Percentiles rank a stretch among this genome's conserved stretches.
phyloP scores from a whole-genome alignment of 2,329 filamentous ascomycete genomes.

The Exophiala sp. region DNA sequence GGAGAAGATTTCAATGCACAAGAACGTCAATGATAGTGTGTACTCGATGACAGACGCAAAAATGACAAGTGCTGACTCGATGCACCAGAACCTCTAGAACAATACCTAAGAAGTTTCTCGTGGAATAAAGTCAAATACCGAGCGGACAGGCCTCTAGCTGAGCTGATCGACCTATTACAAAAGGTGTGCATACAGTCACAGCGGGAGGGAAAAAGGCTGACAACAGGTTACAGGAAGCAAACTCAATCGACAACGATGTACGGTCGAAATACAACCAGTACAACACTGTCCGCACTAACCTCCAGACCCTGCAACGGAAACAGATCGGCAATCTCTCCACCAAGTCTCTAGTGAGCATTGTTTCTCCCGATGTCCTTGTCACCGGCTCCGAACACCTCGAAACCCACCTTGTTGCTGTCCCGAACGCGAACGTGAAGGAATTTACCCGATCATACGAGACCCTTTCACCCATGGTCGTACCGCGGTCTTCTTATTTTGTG shows the following conservation, averaged over 20 bases:
- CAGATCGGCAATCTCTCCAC: slow-evolving; percentile 93
- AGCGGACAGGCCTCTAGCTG: slow-evolving; percentile 81
- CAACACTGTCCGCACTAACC: slow-evolving; percentile 81
- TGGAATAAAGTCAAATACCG: slow-evolving; percentile 99
- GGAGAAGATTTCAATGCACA: slow-evolving; percentile 77
- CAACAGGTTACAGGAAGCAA: slow-evolving; percentile 62
- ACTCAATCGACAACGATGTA: slow-evolving; percentile 92
- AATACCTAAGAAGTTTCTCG: slow-evolving; percentile 81
- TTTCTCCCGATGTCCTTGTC: slow-evolving; percentile 75
- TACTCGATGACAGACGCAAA: slow-evolving; percentile 14
- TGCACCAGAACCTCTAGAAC: slow-evolving; percentile 79
- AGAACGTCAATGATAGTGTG: slow-evolving; percentile 91
- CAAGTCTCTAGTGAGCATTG: slow-evolving; percentile 85
- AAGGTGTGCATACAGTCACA: slow-evolving; percentile 56
- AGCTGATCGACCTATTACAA: slow-evolving; percentile 81
- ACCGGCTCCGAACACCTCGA: slow-evolving; percentile 89
- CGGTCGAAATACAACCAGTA: slow-evolving; percentile 93
- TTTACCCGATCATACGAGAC: slow-evolving; percentile 89
- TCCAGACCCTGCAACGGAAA: slow-evolving; percentile 76
- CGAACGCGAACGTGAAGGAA: slow-evolving; percentile 74
- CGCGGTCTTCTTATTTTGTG: slow-evolving; percentile 75
- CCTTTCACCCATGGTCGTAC: slow-evolving; percentile 85
- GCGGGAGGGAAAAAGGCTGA: neutral
- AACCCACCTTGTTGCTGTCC: slow-evolving; percentile 89
- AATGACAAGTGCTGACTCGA: slow-evolving; percentile 9